These are phyloP conservation scores for Naematelia aurantialba DNA, from an alignment of 768 basidiomycete species.

Conservation along the genomic window DNA sequence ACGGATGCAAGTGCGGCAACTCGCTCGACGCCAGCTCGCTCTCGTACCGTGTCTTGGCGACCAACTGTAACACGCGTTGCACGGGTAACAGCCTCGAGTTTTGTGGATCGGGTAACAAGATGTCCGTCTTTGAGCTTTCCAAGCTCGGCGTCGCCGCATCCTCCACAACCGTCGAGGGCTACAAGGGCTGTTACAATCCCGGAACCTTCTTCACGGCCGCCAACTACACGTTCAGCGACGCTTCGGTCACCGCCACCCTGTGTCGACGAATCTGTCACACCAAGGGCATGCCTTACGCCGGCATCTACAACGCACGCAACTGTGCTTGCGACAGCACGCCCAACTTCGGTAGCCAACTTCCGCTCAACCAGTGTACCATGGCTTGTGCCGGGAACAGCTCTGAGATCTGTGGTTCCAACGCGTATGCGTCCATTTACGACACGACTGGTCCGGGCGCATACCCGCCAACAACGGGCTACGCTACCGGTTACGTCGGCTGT, in stretches of 20 bases:
- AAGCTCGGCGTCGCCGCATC: conserved; percentile 1
- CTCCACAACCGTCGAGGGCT: conserved; percentile 18
- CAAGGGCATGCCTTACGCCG: conserved; percentile 27
- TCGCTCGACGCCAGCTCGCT: conserved; percentile 24
- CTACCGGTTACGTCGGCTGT: conserved; percentile 24
- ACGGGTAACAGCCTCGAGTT: conserved; percentile 59
- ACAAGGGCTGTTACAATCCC: conserved; percentile 26
- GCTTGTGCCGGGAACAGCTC: conserved; percentile 4
- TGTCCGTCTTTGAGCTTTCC: conserved; percentile 1
- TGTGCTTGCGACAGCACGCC: conserved; percentile 36
- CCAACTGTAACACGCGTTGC: conserved; percentile 68
- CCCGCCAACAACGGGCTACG: conserved; percentile 8
- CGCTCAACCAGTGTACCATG: conserved; percentile 18
- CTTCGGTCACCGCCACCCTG: conserved; percentile 20
- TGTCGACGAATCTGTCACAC: conserved; percentile 39
- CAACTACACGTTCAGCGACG: conserved; percentile 14
- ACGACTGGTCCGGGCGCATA: conserved; percentile 12
- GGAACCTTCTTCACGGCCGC: conserved; percentile 19
- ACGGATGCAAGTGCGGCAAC: conserved; percentile 49
- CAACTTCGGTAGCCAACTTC: conserved; percentile 10
- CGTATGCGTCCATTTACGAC: conserved; percentile 6
- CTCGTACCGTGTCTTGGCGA: conserved; percentile 20
- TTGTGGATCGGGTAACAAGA: conserved; percentile 11
- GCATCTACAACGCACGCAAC: conserved; percentile 25
- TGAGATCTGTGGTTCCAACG: conserved; percentile 1